Base-by-base conservation (phyloP, 2,329 filamentous ascomycete species). In the Clarireedia monteithiana region DNA sequence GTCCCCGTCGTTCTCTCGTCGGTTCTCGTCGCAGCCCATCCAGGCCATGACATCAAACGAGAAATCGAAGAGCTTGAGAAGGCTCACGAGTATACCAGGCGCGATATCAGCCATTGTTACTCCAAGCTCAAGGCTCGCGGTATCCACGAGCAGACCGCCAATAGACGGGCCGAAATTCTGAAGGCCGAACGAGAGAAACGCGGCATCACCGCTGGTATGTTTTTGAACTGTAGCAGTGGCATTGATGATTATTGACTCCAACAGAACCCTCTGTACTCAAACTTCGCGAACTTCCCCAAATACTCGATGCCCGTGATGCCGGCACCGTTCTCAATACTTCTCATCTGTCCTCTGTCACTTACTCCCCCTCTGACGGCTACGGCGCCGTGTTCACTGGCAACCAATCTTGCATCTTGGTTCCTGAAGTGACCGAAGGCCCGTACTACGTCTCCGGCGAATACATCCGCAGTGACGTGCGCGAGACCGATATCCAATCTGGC, bases 361-460 rank as follows among this genome's bases (percentile, higher is more conserved):
- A 72, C 60, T 70, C 67, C 15, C 48, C 62, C 2, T 56, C 63
- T 53, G 74, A 72, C n/a, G 60, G 66, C 30, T 63, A 65, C 7
- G 58, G 62, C 48, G 70, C 60, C 58, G 36, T 66, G 27, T 65
- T 63, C 45, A 49, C 60, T 3, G 54, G 58, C 15, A 66, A 66
- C 49, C 63, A 58, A 9, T 66, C 65, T 15, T 70, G 68, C 42
- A 57, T 71, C 15, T 62, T 71, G 46, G 58, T 60, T 38, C 68
- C 68, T 3, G 69, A 71, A 61, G 66, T 66, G 5, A 69, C 66
- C 2, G 59, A 68, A 52, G 69, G 68, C 0, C 74, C 75, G 14
- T 76, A 72, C 64, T 62, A 75, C 59, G 76, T 81, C 48, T 64
- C 70, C 20, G 79, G 78, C 30, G 78, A 82, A 64, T 71, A 74